Conservation (phyloP, 2,329 filamentous ascomycete species). For the Aureobasidium sp. region DNA sequence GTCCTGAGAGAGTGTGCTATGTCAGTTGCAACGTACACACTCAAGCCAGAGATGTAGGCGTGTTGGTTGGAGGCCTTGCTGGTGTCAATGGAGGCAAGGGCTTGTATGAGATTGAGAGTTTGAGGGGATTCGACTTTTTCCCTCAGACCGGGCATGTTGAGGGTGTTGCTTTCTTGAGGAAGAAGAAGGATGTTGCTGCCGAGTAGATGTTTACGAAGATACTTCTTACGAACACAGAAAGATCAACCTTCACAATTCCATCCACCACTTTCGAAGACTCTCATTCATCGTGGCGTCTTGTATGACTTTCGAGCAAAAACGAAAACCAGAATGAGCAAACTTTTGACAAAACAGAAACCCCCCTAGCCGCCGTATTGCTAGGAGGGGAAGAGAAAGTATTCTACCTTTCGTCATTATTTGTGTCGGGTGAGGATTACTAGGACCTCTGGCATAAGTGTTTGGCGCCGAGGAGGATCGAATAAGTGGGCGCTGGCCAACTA, state of each 20-base stretch:
- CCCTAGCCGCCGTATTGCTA: neutral
- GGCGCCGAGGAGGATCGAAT: neutral
- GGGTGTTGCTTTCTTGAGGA: conserved; percentile 50
- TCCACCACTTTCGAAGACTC: too few species aligned
- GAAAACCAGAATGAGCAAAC: neutral
- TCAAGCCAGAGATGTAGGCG: conserved; percentile 85
- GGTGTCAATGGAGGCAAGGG: conserved; percentile 31
- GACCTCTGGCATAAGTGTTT: neutral
- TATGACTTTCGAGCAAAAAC: neutral
- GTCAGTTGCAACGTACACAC: conserved; percentile 98
- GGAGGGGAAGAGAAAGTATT: neutral
- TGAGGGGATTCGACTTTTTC: conserved; percentile 94
- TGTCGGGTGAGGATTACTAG: neutral
- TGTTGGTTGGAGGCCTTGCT: conserved; percentile 64
- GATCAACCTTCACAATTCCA: neutral
- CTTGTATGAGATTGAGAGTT: conserved; percentile 75
- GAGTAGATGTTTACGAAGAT: neutral
- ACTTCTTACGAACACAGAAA: neutral
- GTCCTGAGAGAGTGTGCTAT: conserved; percentile 74
- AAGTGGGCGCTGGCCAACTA: neutral
- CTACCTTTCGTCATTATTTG: neutral
- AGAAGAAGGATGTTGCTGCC: conserved; percentile 22
- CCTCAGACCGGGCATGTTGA: conserved; percentile 70
- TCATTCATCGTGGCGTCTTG: neutral
- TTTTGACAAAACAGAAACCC: neutral